These are phyloP conservation scores for Beauveria scarabaeidicola DNA, from an alignment of 2,329 filamentous ascomycete species.

Conservation along the genomic window DNA sequence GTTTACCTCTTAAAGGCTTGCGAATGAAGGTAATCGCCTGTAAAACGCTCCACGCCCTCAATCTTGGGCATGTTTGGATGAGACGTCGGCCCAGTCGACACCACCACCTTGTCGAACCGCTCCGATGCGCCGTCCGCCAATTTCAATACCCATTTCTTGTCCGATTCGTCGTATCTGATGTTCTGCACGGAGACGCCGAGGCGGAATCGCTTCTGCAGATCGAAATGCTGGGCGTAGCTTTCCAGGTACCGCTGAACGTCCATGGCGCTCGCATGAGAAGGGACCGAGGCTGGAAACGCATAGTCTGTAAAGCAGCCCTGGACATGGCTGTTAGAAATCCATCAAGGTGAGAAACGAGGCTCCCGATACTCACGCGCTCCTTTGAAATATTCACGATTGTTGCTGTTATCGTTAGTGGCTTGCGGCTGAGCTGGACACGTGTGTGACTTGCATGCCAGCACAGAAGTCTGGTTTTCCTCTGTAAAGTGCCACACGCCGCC, in stretches of 20 bases:
- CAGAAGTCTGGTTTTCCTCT: slow-evolving; percentile 28
- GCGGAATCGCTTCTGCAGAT: slow-evolving; percentile 18
- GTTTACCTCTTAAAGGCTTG: slow-evolving; percentile 25
- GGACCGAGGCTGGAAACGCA: slow-evolving; percentile 22
- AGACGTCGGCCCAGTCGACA: slow-evolving; percentile 27
- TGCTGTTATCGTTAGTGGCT: slow-evolving; percentile 13
- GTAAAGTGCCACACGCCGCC: slow-evolving; percentile 37
- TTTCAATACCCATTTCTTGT: slow-evolving; percentile 21
- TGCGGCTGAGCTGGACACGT: not conserved
- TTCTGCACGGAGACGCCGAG: slow-evolving; percentile 18
- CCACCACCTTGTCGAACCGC: slow-evolving; percentile 30
- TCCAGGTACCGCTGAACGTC: slow-evolving; percentile 26
- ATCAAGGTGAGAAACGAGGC: not conserved
- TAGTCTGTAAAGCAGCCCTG: slow-evolving; percentile 26
- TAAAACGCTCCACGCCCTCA: slow-evolving; percentile 27
- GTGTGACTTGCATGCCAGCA: slow-evolving; percentile 24
- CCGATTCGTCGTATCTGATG: slow-evolving; percentile 16
- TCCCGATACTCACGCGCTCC: slow-evolving; percentile 18
- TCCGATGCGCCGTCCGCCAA: slow-evolving; percentile 15
- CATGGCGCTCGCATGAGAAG: slow-evolving; percentile 17
- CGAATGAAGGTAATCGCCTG: slow-evolving; percentile 31
- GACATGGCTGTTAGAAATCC: slow-evolving; percentile 13
- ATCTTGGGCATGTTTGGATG: slow-evolving; percentile 27
- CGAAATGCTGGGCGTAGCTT: slow-evolving; percentile 25
- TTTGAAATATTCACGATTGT: slow-evolving; percentile 26